These are phyloP conservation scores for Kodamaea jinghongensis DNA, from an alignment of 805 yeast species.

Conservation along the genomic window DNA sequence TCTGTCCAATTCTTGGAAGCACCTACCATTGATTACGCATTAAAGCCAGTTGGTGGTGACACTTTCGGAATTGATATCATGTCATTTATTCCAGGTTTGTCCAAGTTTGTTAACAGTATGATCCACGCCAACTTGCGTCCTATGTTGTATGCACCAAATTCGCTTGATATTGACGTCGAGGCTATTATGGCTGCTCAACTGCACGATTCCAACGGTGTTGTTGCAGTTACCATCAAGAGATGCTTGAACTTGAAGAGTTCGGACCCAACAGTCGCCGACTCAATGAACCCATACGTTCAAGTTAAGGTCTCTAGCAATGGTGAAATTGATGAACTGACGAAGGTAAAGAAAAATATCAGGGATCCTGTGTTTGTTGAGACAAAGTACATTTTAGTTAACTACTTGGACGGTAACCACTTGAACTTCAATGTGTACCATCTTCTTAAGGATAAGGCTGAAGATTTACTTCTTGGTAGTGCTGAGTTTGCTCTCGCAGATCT, in stretches of 20 bases:
- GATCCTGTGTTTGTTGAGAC: constrained; percentile 69
- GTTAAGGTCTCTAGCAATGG: constrained; percentile 37
- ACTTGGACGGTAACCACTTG: constrained; percentile 53
- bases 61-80: constrained; percentile 82
- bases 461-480: constrained; percentile 45
- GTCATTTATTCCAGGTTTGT: constrained; percentile 80
- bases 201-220: constrained; percentile 68
- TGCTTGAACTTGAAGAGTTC: constrained; percentile 48
- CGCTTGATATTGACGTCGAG: constrained; percentile 71
- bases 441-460: constrained; percentile 51
- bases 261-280: constrained; percentile 38
- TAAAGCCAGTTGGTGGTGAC: constrained; percentile 88
- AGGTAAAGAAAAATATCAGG: constrained; percentile 52
- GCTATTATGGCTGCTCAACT: constrained; percentile 62
- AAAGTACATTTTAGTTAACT: constrained; percentile 54
- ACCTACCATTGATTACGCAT: constrained; percentile 72
- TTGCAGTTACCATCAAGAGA: constrained; percentile 60
- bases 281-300: constrained; percentile 56
- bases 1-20: constrained; percentile 74
- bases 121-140: constrained; percentile 73
- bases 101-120: constrained; percentile 65
- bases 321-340: constrained; percentile 51
- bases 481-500: constrained; percentile 58
- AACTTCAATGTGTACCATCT: constrained; percentile 55
- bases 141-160: constrained; percentile 79